Conservation (phyloP, 1,139 yeast species). For the Saccharomyces hybrid region DNA sequence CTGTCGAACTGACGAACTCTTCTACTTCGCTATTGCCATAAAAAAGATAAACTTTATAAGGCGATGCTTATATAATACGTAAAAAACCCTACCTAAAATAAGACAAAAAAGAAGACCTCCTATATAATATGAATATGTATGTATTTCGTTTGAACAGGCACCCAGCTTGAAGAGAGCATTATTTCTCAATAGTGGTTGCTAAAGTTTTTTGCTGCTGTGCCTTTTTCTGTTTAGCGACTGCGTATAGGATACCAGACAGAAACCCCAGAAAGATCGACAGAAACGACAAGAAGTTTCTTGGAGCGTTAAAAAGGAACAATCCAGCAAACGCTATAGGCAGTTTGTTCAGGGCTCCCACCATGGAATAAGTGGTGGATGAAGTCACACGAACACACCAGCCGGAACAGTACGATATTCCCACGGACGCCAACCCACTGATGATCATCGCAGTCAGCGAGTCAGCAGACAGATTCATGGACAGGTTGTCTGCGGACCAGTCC, state of each 20-base stretch:
- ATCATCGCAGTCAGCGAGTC: too few species aligned
- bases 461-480: constrained; percentile 22
- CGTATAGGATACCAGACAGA: too few species aligned
- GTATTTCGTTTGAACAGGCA: not conserved
- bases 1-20: not conserved
- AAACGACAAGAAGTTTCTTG: too few species aligned
- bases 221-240: constrained; percentile 15
- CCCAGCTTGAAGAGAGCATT: not conserved
- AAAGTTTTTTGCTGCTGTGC: constrained; percentile 30
- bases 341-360: too few species aligned
- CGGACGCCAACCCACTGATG: too few species aligned
- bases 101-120: not conserved
- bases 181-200: not conserved
- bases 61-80: not conserved
- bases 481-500: constrained; percentile 83
- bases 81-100: not conserved
- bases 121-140: not conserved
- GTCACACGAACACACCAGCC: too few species aligned
- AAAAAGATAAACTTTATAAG: not conserved
- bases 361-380: too few species aligned
- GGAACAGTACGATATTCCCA: too few species aligned
- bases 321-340: too few species aligned
- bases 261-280: too few species aligned
- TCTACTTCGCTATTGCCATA: not conserved
- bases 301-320: too few species aligned